Evolutionary conservation across 495 filamentous ascomycete species (phyloP).

Genomic region (Daldinia decipiens): DNA sequence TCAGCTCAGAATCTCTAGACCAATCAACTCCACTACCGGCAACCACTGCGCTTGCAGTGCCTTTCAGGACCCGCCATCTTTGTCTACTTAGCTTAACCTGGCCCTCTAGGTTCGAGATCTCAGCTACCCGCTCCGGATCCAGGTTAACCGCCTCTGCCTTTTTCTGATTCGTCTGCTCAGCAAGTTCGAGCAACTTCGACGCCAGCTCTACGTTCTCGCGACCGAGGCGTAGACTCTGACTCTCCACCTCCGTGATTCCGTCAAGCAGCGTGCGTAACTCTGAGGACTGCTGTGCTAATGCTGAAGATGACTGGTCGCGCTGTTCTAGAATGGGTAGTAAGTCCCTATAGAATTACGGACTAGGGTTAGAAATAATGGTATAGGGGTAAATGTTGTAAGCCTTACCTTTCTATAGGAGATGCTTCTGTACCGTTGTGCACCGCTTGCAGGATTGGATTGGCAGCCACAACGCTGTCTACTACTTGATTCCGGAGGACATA

Average conservation of each 20-base stretch:
- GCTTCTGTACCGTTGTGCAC: conserved; percentile 73
- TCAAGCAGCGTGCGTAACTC: conserved; percentile 59
- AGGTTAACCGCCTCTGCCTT: conserved; percentile 61
- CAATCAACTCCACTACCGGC: conserved; percentile 88
- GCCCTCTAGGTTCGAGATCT: conserved; percentile 65
- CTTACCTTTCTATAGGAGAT: conserved; percentile 74
- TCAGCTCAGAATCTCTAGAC: conserved; percentile 74
- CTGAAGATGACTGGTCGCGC: conserved; percentile 71
- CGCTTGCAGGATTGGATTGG: conserved; percentile 79
- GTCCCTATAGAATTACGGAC: conserved; percentile 58
- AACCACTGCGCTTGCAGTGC: conserved; percentile 74
- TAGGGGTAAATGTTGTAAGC: background rate
- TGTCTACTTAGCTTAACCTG: conserved; percentile 67
- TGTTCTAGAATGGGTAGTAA: conserved; percentile 71
- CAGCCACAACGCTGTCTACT: conserved; percentile 71
- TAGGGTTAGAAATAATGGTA: conserved; percentile 14
- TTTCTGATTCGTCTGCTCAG: conserved; percentile 61
- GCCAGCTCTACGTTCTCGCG: conserved; percentile 71
- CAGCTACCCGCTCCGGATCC: conserved; percentile 60
- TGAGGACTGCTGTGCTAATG: conserved; percentile 65
- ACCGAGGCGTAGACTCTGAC: conserved; percentile 63
- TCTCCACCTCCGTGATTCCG: conserved; percentile 64
- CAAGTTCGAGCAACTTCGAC: conserved; percentile 67
- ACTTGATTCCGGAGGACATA: conserved; percentile 74
- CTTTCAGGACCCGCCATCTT: conserved; percentile 78